Evolutionary conservation across 75 land plant species (phyloP).

Genomic region (Pseudotsuga menziesii): DNA sequence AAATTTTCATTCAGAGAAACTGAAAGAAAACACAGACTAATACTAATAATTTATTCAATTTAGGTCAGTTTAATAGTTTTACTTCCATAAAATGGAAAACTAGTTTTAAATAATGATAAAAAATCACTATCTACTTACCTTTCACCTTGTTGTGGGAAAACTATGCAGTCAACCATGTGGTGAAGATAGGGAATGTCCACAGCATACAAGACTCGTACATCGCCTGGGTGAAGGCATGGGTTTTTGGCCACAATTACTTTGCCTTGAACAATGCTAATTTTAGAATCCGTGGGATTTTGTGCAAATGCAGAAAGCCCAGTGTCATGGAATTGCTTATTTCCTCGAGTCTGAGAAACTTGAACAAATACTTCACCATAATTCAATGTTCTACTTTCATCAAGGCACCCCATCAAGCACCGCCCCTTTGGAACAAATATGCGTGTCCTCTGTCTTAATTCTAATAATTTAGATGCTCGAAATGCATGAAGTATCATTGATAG

Average conservation of each 20-base stretch:
- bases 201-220: conserved; percentile 66
- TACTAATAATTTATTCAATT: too few relatives aligned
- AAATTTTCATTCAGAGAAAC: too few relatives aligned
- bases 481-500: conserved; percentile 70
- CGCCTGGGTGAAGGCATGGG: conserved; percentile 94
- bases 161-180: conserved; percentile 91
- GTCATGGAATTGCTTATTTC: conserved; percentile 1
- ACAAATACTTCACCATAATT: conserved; percentile 89
- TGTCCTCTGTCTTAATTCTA: conserved; percentile 54
- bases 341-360: conserved; percentile 49
- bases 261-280: conserved; percentile 46
- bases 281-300: conserved; percentile 1
- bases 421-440: conserved; percentile 77
- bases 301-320: neutral
- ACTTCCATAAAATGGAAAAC: too few relatives aligned
- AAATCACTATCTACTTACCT: conserved; percentile 35
- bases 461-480: conserved; percentile 69
- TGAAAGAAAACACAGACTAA: too few relatives aligned
- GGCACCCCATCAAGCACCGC: conserved; percentile 84
- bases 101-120: too few relatives aligned
- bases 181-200: conserved; percentile 59
- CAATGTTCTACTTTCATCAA: conserved; percentile 77
- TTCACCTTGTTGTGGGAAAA: conserved; percentile 87
- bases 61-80: too few relatives aligned
- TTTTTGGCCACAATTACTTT: conserved; percentile 80